Conservation (phyloP, 176 grass and related monocot genomes). For the Elymus sibiricus region DNA sequence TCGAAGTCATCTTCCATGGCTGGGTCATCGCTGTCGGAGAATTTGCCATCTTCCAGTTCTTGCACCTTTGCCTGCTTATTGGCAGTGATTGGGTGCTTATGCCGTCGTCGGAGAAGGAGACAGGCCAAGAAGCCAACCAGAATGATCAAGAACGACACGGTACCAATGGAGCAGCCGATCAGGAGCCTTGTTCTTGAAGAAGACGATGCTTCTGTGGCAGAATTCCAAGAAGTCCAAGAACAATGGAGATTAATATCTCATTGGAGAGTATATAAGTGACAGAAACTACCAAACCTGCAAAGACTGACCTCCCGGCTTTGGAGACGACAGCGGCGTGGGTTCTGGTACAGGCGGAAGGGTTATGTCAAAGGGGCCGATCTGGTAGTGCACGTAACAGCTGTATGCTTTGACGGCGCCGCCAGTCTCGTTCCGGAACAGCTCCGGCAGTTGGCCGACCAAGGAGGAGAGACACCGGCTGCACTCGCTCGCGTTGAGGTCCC, state of each 20-base stretch:
- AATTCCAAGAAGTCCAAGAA: neutral
- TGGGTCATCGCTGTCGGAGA: neutral
- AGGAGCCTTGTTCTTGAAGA: neutral
- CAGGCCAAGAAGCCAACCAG: neutral
- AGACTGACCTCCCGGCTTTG: neutral
- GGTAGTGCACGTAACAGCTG: slow-evolving; percentile 37
- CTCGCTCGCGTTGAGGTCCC: slow-evolving; percentile 12
- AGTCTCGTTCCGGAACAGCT: neutral
- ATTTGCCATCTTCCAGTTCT: too few species aligned
- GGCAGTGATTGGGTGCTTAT: neutral
- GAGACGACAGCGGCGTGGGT: neutral
- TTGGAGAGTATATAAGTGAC: neutral
- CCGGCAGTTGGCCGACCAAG: neutral
- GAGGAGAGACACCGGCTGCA: neutral
- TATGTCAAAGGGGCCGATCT: neutral
- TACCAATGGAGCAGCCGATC: neutral
- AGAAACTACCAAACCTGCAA: neutral
- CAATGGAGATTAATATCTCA: neutral
- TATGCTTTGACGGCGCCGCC: neutral
- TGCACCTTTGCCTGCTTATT: too few species aligned
- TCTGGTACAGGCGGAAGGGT: neutral
- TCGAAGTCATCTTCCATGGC: too few species aligned
- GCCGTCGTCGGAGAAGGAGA: neutral
- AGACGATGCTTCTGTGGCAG: neutral
- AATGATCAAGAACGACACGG: neutral